Base-by-base conservation (phyloP, 805 yeast species). In the Sugiyamaella smithiae region DNA sequence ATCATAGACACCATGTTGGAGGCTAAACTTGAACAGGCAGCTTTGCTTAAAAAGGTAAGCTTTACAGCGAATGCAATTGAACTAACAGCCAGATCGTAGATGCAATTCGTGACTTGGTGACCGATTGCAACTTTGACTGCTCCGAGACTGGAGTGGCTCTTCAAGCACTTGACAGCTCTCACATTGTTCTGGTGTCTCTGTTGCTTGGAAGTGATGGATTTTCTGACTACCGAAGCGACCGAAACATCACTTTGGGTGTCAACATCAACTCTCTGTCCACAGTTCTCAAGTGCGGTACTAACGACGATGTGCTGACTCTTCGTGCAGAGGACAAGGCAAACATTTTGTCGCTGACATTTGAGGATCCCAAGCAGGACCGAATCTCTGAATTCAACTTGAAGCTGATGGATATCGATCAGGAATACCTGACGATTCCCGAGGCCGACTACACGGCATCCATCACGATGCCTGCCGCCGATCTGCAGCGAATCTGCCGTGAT, bases 101-200 rank as follows among this genome's bases (percentile, higher is more conserved):
- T 60, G 83, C 98, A 50, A 85, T 91, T 67, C 87, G 88, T 66
- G 99, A 93, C 65, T 84, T 95, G 64, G 97, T 93, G 54, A 88
- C 87, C 62, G 78, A 90, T 60, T 93, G 97, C 74, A 93, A 93
- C 77, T 88, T 93, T 76, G 93, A 89, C 74, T 93, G 97, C 73
- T 81, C 95, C n/a, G 93, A 87, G 67, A 79, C 82, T 54, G 99
- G 99, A 58, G 84, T 93, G 62, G 85, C 95, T 8, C 91, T 95
- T 19, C 98, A 93, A 74, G 98, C 99, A 23, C 93, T 93, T 58
- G 99, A 93, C 70, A 95, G 89, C 66, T 89, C 99, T 23, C 88
- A 97, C 76, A 97, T 93, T 51, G 78, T 90, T 55, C 77, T 93
- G 56, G 96, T 91, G 35, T 85, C 96, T 17, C 74, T 93, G 55